Evolutionary conservation across 2,329 filamentous ascomycete species (phyloP).

Genomic region (Colletotrichum sp.): DNA sequence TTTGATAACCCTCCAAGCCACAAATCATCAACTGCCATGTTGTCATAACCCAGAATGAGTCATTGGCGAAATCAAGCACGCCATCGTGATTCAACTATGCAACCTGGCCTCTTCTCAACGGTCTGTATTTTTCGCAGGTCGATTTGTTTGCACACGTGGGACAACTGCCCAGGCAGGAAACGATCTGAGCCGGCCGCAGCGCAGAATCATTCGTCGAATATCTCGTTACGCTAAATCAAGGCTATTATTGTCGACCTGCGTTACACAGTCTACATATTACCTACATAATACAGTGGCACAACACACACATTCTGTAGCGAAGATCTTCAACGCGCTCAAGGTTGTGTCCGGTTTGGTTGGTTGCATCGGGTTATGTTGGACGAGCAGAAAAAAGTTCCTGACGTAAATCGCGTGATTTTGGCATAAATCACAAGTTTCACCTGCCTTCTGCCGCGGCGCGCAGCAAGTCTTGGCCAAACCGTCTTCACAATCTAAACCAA

Average conservation of each 20-base stretch:
- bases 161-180: neutral
- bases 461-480: neutral
- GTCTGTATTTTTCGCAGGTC: neutral
- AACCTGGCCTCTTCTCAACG: neutral
- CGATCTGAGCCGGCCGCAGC: neutral
- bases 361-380: neutral
- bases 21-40: neutral
- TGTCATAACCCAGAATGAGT: neutral
- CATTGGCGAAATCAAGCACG: neutral
- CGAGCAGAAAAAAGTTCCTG: neutral
- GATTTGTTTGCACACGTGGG: neutral
- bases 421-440: neutral
- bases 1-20: neutral
- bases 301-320: neutral
- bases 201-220: neutral
- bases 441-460: neutral
- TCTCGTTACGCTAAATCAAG: neutral
- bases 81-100: neutral
- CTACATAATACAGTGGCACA: neutral
- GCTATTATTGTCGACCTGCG: neutral
- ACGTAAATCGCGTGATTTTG: neutral
- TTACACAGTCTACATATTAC: neutral
- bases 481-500: neutral
- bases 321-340: neutral
- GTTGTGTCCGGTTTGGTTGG: neutral